Conservation (phyloP, 441 rosid genomes). For the Capsella rubella region DNA sequence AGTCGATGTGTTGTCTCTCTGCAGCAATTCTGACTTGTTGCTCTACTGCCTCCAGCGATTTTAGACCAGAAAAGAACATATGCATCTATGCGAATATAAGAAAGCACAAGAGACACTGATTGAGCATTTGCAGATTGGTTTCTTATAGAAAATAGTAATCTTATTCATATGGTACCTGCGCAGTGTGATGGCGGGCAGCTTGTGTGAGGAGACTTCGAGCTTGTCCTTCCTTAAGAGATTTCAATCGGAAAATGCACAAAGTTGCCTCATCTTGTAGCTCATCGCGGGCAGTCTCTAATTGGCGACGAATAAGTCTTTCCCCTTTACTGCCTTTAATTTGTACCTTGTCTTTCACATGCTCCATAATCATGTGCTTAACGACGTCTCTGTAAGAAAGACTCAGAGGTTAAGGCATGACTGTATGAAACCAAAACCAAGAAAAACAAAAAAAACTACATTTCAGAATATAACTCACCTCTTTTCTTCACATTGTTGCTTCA, state of each 20-base stretch:
- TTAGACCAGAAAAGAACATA: constrained; percentile 80
- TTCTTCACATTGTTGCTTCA: constrained; percentile 97
- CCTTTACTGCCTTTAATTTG: constrained; percentile 72
- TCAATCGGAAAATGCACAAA: constrained; percentile 81
- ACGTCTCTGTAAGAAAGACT: constrained; percentile 57
- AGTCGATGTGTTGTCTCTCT: constrained; percentile 84
- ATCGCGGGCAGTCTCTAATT: constrained; percentile 76
- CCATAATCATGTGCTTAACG: constrained; percentile 74
- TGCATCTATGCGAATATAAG: constrained; percentile 60
- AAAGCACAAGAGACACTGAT: constrained; percentile 16
- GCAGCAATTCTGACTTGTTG: constrained; percentile 66
- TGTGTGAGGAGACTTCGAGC: constrained; percentile 93
- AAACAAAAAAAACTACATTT: constrained; percentile 25
- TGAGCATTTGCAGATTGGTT: background rate
- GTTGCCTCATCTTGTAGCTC: constrained; percentile 86
- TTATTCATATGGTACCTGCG: constrained; percentile 68
- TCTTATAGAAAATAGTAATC: constrained; percentile 25
- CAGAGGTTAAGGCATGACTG: constrained; percentile 38
- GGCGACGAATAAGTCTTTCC: constrained; percentile 62
- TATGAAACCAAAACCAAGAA: constrained; percentile 13
- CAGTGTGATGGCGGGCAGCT: constrained; percentile 95
- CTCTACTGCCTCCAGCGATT: constrained; percentile 89
- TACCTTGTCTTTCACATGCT: constrained; percentile 84
- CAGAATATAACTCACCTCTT: constrained; percentile 68
- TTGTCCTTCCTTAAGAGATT: constrained; percentile 94